Base-by-base conservation (phyloP, 306 rosid genomes). In the Luffa acutangula region DNA sequence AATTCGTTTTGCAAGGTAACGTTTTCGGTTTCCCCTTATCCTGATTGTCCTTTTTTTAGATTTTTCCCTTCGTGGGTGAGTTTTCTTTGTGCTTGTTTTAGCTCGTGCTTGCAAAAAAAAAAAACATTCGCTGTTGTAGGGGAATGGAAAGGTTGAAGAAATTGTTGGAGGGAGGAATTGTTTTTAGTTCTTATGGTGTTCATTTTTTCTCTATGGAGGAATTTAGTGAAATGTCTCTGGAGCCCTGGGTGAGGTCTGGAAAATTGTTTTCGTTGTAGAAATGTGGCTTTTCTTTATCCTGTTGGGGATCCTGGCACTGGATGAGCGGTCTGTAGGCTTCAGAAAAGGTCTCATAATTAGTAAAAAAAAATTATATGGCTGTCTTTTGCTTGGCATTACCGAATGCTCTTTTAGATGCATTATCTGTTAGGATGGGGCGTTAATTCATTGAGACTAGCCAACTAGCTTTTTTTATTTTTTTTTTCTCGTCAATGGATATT, bases 1-100 rank as follows among this genome's bases (percentile, higher is more conserved):
- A 84, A 85, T 83, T 82, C 87, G 33, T 88, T 90, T 83, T 81
- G 42, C 78, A 90, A 90, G 94, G 94, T 85, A 13, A 7, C 14
- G 7, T 82, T 58, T 42, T 3, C 25, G 53, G 15, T 81, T 60
- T 51, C n/a, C 10, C 5, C n/a, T 20, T 33, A 1, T 56, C 59
- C 63, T 4, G 46, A 31, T 63, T 81, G 13, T 41, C 15, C 31
- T 18, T 51, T 56, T 49, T 20, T 72, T 14, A 31, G 10, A 18
- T 31, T 4, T 6, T 74, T 57, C 53, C 14, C n/a, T 59, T 13
- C 3, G 36, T 31, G 46, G 25, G 39, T 31, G 7, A 34, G 54
- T 12, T 74, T 49, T 17, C 14, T 74, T 25, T 72, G 6, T 74
- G 45, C 43, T 51, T 34, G 14, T 74, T 74, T 74, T 51, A 33